Base-by-base conservation (phyloP, 208 protist genomes). In the Wallacemonas sp. region DNA sequence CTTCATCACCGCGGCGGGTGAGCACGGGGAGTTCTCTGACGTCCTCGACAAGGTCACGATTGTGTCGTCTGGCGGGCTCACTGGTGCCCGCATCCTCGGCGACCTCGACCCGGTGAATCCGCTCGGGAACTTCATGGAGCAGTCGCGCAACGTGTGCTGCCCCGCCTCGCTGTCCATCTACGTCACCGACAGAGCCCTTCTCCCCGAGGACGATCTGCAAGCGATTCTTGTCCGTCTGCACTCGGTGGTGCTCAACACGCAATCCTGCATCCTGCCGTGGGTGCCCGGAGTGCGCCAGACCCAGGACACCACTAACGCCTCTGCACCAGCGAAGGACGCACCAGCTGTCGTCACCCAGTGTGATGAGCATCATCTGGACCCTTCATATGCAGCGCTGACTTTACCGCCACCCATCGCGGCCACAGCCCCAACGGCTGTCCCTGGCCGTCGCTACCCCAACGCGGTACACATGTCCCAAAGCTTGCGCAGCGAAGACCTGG, bases 21-120 rank as follows among this genome's bases (percentile, higher is more conserved):
- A 85, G 26, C 84, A 84, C 3, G 88, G 88, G 24, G 42, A 74
- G 47, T 90, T 94, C 62, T 72, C 80, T 19, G 66, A 80, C 9
- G 55, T 84, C 45, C 67, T 94, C 17, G 70, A 88, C 39, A 77
- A 63, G 46, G 79, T 94, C 12, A 66, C 31, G 17, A 31, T 58
- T 6, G 26, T 31, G 30, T 41, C 51, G n/a, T 14, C 11, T 6
- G 5, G 24, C 6, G 28, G 51, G 8, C n/a, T 39, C 30, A 38
- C 30, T 31, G n/a, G 12, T 22, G 51, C 51, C 4, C 51, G 51
- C 28, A 21, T 58, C 0, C 51, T 58, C 14, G 51, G 51, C n/a
- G 51, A 58, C 19, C 51, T 58, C 12, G 51, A 58, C 24, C 28
- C 51, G n/a, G 19, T 58, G n/a, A 58, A 58, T 19, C 51, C 51